A percentile compares a stretch with the other conserved stretches of the same genome.
These are phyloP conservation scores for Backusella parvicylindrica DNA, from an alignment of 192 early-diverging fungal species.

Conservation along the genomic window DNA sequence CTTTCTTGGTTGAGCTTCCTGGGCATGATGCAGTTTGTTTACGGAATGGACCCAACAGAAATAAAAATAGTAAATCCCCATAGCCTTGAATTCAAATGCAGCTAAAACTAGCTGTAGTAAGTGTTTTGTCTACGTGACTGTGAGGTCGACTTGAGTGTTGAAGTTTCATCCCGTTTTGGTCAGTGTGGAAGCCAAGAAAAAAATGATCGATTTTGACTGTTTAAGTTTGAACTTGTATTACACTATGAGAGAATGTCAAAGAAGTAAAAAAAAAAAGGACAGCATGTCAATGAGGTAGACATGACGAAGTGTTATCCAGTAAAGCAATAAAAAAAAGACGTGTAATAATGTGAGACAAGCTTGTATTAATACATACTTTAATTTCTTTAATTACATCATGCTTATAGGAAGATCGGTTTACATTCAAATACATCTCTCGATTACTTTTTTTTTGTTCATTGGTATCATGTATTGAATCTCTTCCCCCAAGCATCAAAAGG, in stretches of 20 bases:
- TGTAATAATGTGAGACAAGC: neutral
- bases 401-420: neutral
- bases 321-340: neutral
- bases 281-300: neutral
- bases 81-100: neutral
- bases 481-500: neutral
- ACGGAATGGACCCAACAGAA: neutral
- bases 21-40: neutral
- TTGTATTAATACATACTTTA: neutral
- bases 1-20: neutral
- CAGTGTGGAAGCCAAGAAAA: neutral
- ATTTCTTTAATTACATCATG: neutral
- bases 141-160: neutral
- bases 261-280: neutral
- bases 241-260: neutral
- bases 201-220: neutral
- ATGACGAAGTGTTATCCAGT: neutral
- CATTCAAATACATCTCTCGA: neutral
- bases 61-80: neutral
- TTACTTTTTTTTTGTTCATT: neutral
- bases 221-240: neutral
- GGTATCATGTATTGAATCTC: neutral
- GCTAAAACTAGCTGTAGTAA: neutral
- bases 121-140: neutral
- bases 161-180: neutral